A percentile compares a stretch with the other conserved stretches of the same genome.
phyloP scores from a whole-genome alignment of 768 basidiomycete species.

The Boletales sp. region DNA sequence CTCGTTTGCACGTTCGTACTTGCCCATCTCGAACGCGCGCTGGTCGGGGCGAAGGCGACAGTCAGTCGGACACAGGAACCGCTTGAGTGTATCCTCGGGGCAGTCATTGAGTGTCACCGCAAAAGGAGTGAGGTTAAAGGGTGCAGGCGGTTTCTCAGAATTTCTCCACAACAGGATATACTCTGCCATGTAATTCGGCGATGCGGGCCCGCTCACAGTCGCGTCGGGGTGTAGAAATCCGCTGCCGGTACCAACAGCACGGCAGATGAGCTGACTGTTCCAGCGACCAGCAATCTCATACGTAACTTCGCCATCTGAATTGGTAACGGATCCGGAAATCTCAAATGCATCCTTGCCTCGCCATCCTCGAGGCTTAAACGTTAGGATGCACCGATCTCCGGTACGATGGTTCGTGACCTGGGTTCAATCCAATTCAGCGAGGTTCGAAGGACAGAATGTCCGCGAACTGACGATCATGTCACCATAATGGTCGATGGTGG shows the following conservation, averaged over 20 bases:
- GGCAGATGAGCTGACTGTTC: constrained; percentile 92
- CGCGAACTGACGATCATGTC: constrained; percentile 77
- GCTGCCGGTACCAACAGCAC: constrained; percentile 57
- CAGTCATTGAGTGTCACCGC: constrained; percentile 92
- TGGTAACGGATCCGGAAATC: constrained; percentile 81
- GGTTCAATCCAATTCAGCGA: constrained; percentile 5
- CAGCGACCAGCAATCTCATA: constrained; percentile 95
- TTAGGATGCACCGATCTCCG: constrained; percentile 79
- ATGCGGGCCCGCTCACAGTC: constrained; percentile 43
- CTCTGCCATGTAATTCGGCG: constrained; percentile 51
- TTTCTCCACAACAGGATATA: constrained; percentile 92
- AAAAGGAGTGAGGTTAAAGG: constrained; percentile 95
- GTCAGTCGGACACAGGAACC: constrained; percentile 84
- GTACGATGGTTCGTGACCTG: constrained; percentile 87
- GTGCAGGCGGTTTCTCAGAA: constrained; percentile 75
- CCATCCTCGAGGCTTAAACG: constrained; percentile 97
- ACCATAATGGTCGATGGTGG: constrained; percentile 90
- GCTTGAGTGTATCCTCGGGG: constrained; percentile 61
- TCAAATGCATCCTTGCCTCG: constrained; percentile 88
- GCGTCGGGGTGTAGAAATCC: constrained; percentile 74
- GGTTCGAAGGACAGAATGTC: not conserved
- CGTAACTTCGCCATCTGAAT: constrained; percentile 56
- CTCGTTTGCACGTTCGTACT: constrained; percentile 79
- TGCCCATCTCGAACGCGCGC: constrained; percentile 87
- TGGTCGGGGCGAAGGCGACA: constrained; percentile 92